These are phyloP conservation scores for Phylloporus scabripes DNA, from an alignment of 768 basidiomycete species.

Conservation along the genomic window DNA sequence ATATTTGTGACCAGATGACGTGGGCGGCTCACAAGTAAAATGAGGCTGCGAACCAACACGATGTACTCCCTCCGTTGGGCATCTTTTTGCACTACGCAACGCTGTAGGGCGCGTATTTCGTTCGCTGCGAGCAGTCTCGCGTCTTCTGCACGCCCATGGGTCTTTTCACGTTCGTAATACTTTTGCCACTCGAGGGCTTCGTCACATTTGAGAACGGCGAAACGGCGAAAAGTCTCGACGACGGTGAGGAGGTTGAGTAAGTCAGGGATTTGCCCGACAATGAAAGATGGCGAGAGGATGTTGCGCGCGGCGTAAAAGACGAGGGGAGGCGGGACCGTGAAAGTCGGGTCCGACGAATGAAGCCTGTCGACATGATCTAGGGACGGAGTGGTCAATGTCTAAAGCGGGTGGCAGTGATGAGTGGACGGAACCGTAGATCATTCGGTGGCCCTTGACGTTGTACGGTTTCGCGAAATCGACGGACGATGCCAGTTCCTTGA, in stretches of 20 bases:
- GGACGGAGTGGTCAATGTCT: not conserved
- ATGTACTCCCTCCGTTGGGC: slow-evolving; percentile 20
- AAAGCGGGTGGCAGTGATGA: not conserved
- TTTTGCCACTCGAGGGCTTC: slow-evolving; percentile 25
- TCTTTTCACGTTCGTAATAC: slow-evolving; percentile 15
- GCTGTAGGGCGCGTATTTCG: slow-evolving; percentile 11
- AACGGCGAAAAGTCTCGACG: slow-evolving; percentile 22
- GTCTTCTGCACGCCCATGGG: slow-evolving; percentile 1
- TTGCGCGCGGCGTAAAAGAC: slow-evolving; percentile 27
- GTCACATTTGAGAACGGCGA: slow-evolving; percentile 10
- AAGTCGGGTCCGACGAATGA: not conserved
- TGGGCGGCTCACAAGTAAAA: slow-evolving; percentile 14
- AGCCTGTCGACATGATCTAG: slow-evolving; percentile 10
- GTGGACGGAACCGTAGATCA: slow-evolving; percentile 14
- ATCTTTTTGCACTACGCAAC: slow-evolving; percentile 11
- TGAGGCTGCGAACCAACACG: slow-evolving; percentile 18
- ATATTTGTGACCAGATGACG: not conserved
- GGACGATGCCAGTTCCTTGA: slow-evolving; percentile 7
- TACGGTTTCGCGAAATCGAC: slow-evolving; percentile 18
- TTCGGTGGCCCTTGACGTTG: slow-evolving; percentile 5
- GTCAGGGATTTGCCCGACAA: slow-evolving; percentile 29
- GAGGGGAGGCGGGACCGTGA: slow-evolving; percentile 11
- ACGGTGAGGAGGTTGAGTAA: slow-evolving; percentile 21
- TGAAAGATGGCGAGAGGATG: slow-evolving; percentile 25
- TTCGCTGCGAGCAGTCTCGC: slow-evolving; percentile 16